These are phyloP conservation scores for Penicillium egyptiacum DNA, from an alignment of 495 filamentous ascomycete genomes.

Conservation along the genomic window DNA sequence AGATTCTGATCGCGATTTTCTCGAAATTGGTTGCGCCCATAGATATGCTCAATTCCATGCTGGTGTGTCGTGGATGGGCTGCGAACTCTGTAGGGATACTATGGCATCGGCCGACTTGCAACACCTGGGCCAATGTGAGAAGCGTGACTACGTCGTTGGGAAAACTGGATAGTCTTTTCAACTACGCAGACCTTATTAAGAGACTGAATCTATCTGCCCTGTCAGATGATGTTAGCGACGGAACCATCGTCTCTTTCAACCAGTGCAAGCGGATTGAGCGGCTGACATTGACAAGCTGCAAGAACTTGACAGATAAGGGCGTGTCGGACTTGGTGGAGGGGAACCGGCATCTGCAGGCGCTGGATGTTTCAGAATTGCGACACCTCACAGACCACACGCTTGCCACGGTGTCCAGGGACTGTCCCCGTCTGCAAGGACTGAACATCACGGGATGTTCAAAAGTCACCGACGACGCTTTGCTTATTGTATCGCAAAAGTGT, in stretches of 20 bases:
- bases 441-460: constrained; percentile 87
- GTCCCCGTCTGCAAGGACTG: constrained; percentile 81
- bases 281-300: constrained; percentile 90
- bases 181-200: constrained; percentile 84
- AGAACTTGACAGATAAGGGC: constrained; percentile 76
- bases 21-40: constrained; percentile 69
- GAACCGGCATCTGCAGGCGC: constrained; percentile 78
- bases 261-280: constrained; percentile 91
- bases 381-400: constrained; percentile 83
- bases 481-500: constrained; percentile 79
- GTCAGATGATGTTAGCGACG: constrained; percentile 77
- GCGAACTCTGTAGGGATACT: constrained; percentile 88
- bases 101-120: constrained; percentile 92
- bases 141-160: constrained; percentile 76
- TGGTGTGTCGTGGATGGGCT: constrained; percentile 90
- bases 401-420: constrained; percentile 74
- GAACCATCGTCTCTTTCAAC: constrained; percentile 77
- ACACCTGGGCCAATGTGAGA: constrained; percentile 74
- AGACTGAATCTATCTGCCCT: constrained; percentile 85
- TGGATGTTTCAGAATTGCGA: constrained; percentile 83
- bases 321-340: constrained; percentile 76
- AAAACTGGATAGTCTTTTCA: constrained; percentile 68
- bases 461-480: constrained; percentile 81
- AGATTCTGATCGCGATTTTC: constrained; percentile 92
- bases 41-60: constrained; percentile 85